phyloP scores from a whole-genome alignment of 495 filamentous ascomycete genomes.

The Talaromyces stipitatus region DNA sequence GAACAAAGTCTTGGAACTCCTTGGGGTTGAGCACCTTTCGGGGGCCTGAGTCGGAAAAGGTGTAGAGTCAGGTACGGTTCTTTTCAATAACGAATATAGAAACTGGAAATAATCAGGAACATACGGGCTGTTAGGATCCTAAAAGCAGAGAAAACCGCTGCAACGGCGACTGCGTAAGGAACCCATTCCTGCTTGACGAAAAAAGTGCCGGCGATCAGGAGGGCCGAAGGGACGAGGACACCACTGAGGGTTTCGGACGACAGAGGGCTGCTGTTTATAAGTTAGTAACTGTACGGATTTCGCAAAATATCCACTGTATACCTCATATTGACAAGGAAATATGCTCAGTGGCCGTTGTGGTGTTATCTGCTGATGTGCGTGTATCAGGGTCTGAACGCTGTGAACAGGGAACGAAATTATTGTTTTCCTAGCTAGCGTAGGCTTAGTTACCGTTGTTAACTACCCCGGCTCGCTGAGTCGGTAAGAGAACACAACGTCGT shows the following conservation, averaged over 20 bases:
- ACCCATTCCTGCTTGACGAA: constrained; percentile 75
- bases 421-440: background rate
- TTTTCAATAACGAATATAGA: too few relatives aligned
- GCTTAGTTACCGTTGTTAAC: background rate
- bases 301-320: background rate
- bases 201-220: constrained; percentile 66
- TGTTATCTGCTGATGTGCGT: background rate
- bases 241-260: constrained; percentile 56
- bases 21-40: constrained; percentile 80
- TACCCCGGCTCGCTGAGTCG: background rate
- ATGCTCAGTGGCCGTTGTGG: background rate
- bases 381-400: background rate
- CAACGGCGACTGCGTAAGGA: constrained; percentile 59
- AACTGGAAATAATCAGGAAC: too few relatives aligned
- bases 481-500: background rate
- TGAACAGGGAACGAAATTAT: background rate
- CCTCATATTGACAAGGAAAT: constrained; percentile 4
- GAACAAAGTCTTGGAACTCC: constrained; percentile 79
- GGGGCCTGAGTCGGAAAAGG: constrained; percentile 43
- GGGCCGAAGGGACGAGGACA: constrained; percentile 77
- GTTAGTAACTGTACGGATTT: background rate
- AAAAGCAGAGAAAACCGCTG: constrained; percentile 50
- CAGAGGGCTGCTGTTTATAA: constrained; percentile 20
- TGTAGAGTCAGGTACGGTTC: constrained; percentile 12
- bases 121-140: constrained; percentile 44